Base-by-base conservation (phyloP, 2,329 filamentous ascomycete genomes). In the Apiospora aurea region DNA sequence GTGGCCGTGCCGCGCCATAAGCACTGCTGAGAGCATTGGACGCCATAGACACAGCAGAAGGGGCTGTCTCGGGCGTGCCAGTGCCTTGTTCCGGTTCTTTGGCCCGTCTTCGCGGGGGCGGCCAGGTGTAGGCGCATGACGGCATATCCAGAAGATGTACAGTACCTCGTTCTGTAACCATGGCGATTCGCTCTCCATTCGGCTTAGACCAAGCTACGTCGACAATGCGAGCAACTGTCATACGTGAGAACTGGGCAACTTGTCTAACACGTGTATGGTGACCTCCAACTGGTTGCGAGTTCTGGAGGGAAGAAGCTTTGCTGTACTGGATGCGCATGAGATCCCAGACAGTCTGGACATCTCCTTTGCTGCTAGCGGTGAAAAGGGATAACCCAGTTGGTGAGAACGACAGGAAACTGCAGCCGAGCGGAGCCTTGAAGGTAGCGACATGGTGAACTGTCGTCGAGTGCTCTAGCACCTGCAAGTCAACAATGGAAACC, bases 121-220 rank as follows among this genome's bases (percentile, higher is more conserved):
- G 95, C 95, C 95, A 97, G 75, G 93, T 91, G 77, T 95, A 96
- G 5, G 94, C 94, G 74, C 90, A 93, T 66, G 90, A 87, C 11
- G 95, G 94, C 81, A 98, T 89, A 75, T 97, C 94, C 75, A 97
- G 92, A 61, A 98, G 89, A 82, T 99, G 96, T 14, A 98, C 91
- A 11, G 96, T 99, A n/a, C 96, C 95, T 76, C 95, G 93, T 78
- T 97, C 94, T 0, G 96, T 98, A 38, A 98, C 91, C 83, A 99
- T 91, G 1, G 95, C 96, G 51, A 97, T 84, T 72, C 93, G 92
- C 79, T 97, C 94, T 29, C 94, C 94, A 71, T 92, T 91, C 4
- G 94, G 94, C 71, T 90, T 88, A 1, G 93, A 92, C 96, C 96
- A 99, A 3, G 91, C 90, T 57, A 97, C 93, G 78, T 98, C 96